Conservation (phyloP, 345 rosid genomes). For the Xanthoceras sorbifolium region DNA sequence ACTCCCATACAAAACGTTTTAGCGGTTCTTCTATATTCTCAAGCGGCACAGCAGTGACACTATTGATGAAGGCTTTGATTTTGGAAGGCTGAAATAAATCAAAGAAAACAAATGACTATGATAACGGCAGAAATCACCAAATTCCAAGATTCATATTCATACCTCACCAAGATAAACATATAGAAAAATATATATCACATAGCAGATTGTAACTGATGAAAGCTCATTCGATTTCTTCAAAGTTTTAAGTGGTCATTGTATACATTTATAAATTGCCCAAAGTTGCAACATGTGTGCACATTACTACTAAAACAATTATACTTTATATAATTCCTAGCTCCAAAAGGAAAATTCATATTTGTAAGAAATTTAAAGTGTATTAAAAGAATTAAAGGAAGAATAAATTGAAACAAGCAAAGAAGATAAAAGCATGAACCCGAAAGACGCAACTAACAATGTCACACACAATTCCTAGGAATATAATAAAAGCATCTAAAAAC, state of each 20-base stretch:
- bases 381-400: background rate
- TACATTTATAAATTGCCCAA: background rate
- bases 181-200: background rate
- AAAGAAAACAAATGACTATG: slow-evolving; percentile 15
- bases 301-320: background rate
- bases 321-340: background rate
- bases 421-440: no score
- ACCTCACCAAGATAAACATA: background rate
- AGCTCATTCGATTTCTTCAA: background rate
- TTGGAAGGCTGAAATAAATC: slow-evolving; percentile 75
- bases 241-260: background rate
- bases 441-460: background rate
- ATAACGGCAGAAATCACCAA: slow-evolving; percentile 5
- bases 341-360: background rate
- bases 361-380: background rate
- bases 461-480: background rate
- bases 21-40: slow-evolving; percentile 82
- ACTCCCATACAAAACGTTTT: slow-evolving; percentile 84
- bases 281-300: background rate
- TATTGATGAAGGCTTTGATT: slow-evolving; percentile 76
- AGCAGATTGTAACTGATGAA: background rate
- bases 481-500: background rate
- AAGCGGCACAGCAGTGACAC: slow-evolving; percentile 62
- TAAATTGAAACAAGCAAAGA: background rate
- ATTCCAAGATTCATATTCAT: slow-evolving; percentile 2